phyloP scores from a whole-genome alignment of 2,329 filamentous ascomycete genomes.

The Domatiomyces globalis region DNA sequence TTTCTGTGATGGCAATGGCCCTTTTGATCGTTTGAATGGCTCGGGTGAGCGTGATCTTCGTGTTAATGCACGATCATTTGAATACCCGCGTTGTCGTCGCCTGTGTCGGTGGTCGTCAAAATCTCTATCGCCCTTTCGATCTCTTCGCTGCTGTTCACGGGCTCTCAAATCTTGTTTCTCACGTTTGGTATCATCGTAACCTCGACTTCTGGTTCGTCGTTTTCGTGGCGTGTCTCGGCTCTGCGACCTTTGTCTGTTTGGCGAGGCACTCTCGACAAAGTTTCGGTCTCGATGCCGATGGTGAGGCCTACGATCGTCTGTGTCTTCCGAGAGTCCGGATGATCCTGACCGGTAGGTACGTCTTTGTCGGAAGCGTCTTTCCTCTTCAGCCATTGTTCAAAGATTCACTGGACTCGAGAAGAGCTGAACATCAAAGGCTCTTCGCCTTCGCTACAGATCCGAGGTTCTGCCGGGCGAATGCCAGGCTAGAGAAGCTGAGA shows the following conservation, averaged over 20 bases:
- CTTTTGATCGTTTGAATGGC: constrained; percentile 6
- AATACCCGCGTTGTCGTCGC: not conserved
- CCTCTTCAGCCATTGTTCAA: not conserved
- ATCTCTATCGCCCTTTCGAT: not conserved
- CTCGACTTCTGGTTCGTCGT: not conserved
- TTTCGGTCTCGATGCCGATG: not conserved
- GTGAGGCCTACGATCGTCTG: not conserved
- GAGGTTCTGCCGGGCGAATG: not conserved
- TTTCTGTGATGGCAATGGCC: constrained; percentile 33
- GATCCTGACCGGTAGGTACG: not conserved
- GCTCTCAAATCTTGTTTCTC: not conserved
- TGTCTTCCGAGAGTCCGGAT: no score
- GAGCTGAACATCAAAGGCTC: not conserved
- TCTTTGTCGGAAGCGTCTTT: not conserved
- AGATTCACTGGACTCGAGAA: not conserved
- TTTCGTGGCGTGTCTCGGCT: not conserved
- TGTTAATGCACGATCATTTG: not conserved
- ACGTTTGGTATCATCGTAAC: not conserved
- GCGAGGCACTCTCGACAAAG: not conserved
- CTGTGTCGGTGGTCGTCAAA: not conserved
- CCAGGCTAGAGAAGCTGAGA: not conserved
- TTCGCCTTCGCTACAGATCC: not conserved
- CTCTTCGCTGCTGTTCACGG: not conserved
- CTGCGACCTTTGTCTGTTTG: not conserved
- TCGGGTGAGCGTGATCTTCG: constrained; percentile 9